Base-by-base conservation (phyloP, 2,329 filamentous ascomycete genomes). In the Trematosphaeria pertusa region DNA sequence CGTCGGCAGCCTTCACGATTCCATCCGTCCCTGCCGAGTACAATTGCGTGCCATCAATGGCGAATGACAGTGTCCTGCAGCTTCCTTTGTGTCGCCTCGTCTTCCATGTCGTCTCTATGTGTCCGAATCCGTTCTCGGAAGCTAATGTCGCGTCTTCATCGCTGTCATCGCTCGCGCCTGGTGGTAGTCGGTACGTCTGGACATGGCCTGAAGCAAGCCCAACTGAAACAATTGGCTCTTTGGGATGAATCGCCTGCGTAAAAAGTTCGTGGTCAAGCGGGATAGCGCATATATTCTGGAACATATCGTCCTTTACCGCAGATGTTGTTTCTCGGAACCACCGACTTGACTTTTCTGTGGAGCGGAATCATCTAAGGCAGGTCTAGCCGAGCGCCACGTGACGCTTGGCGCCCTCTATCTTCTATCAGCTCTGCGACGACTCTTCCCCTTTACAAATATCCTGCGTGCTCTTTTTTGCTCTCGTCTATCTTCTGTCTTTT, bases 41-140 rank as follows among this genome's bases (percentile, higher is more conserved):
- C 75, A 80, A 73, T 78, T 86, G 80, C 56, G 83, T 77, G 12
- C 93, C 94, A 69, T 97, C 92, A 46, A 84, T 73, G 55, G 85
- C 87, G 73, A 92, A 97, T 4, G 81, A 85, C 44, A 97, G 75
- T 50, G 85, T 87, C 42, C 94, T 83, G 69, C 93, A 97, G 79
- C 91, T 97, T 10, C 91, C 93, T 78, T 96, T 96, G 76, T 99
- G 94, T 51, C 94, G 82, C 58, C 86, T 81, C 4, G 94, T 97
- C 61, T 84, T 83, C 94, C 94, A 99, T 49, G 86, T 77, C 0
- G 87, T 90, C 59, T 92, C 88, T 53, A 97, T 88, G 45, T 87
- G 84, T 33, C 87, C 88, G 53, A 82, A 87, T 9, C 90, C 91
- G 61, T 78, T 81, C 59, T 78, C 77, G 18, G 77, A 77, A 22